A percentile compares a stretch with the other conserved stretches of the same genome.
Conservation (phyloP, 140 eudicot genomes). For the Erigeron philadelphicus region DNA sequence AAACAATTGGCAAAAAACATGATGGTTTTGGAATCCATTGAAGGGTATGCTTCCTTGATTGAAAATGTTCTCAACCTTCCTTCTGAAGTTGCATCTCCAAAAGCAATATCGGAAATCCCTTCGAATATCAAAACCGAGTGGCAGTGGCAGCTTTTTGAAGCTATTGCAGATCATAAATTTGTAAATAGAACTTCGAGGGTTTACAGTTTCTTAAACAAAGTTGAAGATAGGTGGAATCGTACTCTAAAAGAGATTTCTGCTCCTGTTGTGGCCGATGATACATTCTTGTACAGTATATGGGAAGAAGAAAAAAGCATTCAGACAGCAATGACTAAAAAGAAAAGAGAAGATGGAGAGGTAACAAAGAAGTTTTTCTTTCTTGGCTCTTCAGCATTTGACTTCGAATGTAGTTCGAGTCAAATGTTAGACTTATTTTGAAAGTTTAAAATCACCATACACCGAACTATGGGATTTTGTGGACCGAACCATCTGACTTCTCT, state of each 20-base stretch:
- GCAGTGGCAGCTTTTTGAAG: slow-evolving; percentile 70
- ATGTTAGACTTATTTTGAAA: slow-evolving; percentile 6
- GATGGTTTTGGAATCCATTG: slow-evolving; percentile 72
- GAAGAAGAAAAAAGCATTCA: slow-evolving; percentile 63
- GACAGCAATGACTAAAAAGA: slow-evolving; percentile 42
- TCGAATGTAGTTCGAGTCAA: slow-evolving; percentile 2
- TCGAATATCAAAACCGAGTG: slow-evolving; percentile 51
- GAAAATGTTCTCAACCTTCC: slow-evolving; percentile 67
- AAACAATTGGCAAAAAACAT: slow-evolving; percentile 66
- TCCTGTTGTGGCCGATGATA: slow-evolving; percentile 36
- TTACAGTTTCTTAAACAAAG: slow-evolving; percentile 39
- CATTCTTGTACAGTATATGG: slow-evolving; percentile 69
- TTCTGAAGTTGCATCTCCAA: slow-evolving; percentile 74
- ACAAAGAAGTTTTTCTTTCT: slow-evolving; percentile 16
- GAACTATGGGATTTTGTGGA: background rate
- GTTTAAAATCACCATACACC: background rate
- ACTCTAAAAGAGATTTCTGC: slow-evolving; percentile 35
- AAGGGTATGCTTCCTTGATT: slow-evolving; percentile 71
- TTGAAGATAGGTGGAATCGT: slow-evolving; percentile 48
- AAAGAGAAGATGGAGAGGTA: slow-evolving; percentile 88
- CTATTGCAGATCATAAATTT: slow-evolving; percentile 29
- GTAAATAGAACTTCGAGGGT: slow-evolving; percentile 38
- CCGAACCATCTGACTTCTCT: background rate
- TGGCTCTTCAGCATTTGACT: background rate
- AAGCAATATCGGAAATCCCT: slow-evolving; percentile 55